Evolutionary conservation across 2,329 filamentous ascomycete genomes (phyloP), one percentile per base, ranked within the genome.

Genomic region (Cytospora chrysosperma): DNA sequence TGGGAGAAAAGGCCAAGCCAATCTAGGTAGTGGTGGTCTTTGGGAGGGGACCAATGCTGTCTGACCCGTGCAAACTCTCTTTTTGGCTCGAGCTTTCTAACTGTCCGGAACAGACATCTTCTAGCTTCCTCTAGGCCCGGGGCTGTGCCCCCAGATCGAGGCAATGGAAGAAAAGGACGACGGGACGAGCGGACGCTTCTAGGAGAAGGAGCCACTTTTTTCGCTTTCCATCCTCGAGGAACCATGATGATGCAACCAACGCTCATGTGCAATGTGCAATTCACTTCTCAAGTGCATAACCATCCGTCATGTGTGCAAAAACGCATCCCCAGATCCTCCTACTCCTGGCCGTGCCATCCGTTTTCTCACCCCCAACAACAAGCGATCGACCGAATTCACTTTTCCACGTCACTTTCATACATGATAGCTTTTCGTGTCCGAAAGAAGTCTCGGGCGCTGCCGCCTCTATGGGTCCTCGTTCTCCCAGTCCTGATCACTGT

Each of bases 401-500:
- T 60, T 32, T 53, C 37, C 30, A n/a, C 21, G 17, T 5, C 55
- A 10, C 47, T 30, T 26, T 52, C 52, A 61, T n/a, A n/a, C n/a
- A n/a, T n/a, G n/a, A n/a, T n/a, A n/a, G n/a, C n/a, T n/a, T n/a
- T n/a, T n/a, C n/a, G n/a, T n/a, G n/a, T n/a, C n/a, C n/a, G n/a
- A n/a, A n/a, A 32, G 40, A 19, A n/a, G 24, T 27, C n/a, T n/a
- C n/a, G n/a, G 27, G 26, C 40, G n/a, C 49, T 53, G 26, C 24
- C 28, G 4, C 28, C 30, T 30, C 61, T 64, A 84, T 21, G 84
- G 81, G 71, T 87, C 85, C 71, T 88, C 86, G 69, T 88, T 86
- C 73, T 88, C 86, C 85, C 86, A 88, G 71, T 88, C 86, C 74
- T 85, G 81, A 70, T 88, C 85, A 50, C 78, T 80, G 75, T 85